Base-by-base conservation (phyloP, 1,139 yeast species). In the Debaryomyces fabryi region DNA sequence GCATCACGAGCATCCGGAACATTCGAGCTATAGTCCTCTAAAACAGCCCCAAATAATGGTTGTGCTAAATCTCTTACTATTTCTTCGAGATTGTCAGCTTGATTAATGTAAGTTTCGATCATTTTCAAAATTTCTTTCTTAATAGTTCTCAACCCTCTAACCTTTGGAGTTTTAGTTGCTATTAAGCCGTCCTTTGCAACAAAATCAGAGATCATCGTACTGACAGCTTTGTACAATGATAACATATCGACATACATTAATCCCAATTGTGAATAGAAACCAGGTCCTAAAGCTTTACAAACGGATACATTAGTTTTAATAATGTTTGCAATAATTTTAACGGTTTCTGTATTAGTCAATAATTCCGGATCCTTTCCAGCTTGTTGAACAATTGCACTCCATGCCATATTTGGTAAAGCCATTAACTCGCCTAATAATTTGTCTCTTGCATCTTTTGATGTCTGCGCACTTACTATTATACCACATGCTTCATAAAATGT, bases 401-500 rank as follows among this genome's bases (percentile, higher is more conserved):
- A 93, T 1, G 97, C 98, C 75, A 85, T 79, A 67, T 95, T 93
- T 45, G 99, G 99, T 55, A 91, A 73, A 42, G 82, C 79, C 99
- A 93, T 93, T 58, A 93, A 78, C 47, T 90, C 95, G 46, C 77
- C 68, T 50, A 93, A 78, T 50, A 92, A 76, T 52, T 85, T 81
- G 54, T 88, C 92, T 65, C 96, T 85, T 39, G 81, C 76, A 13
- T 80, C 81, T 48, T 77, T 75, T 44, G 76, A 68, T 29, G 69
- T 66, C 67, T 92, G 97, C 7, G 97, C 97, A 50, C 93, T 83
- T 39, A 93, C 83, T 53, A 93, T 93, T 52, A 89, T 83, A 61
- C 98, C 98, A 74, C 99, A 93, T 1, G 99, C 98, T 71, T 90
- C 97, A 67, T 93, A 93, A 64, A 93, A 93, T 2, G 98, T 91